Evolutionary conservation across 2,329 filamentous ascomycete species (phyloP).

Genomic region (Colletotrichum cereale): DNA sequence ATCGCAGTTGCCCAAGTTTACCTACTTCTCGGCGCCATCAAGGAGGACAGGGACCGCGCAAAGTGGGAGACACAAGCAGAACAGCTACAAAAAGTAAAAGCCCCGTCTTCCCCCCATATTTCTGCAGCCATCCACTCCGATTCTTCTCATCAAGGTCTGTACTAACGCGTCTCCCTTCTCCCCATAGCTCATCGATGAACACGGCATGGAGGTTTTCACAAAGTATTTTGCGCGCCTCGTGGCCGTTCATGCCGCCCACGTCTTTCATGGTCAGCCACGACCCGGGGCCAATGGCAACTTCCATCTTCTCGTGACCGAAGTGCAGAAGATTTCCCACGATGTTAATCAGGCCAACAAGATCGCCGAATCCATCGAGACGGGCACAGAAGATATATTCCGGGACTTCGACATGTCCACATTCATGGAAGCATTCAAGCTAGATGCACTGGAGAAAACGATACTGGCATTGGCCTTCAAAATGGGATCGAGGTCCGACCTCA

Average conservation of each 20-base stretch:
- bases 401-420: slow-evolving; percentile 98
- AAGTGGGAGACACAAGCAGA: slow-evolving; percentile 95
- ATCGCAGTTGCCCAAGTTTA: slow-evolving; percentile 97
- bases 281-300: slow-evolving; percentile 85
- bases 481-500: slow-evolving; percentile 83
- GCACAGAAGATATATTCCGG: slow-evolving; percentile 91
- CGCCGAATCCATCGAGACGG: slow-evolving; percentile 91
- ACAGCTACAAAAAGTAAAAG: slow-evolving; percentile 87
- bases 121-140: slow-evolving; percentile 10
- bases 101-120: slow-evolving; percentile 23
- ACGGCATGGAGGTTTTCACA: slow-evolving; percentile 99
- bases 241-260: slow-evolving; percentile 89
- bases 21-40: slow-evolving; percentile 92
- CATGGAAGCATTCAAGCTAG: slow-evolving; percentile 94
- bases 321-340: slow-evolving; percentile 87
- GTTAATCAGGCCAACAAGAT: slow-evolving; percentile 89
- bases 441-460: slow-evolving; percentile 87
- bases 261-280: slow-evolving; percentile 85
- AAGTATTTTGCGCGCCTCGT: slow-evolving; percentile 96
- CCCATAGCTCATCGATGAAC: slow-evolving; percentile 89
- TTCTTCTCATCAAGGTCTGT: not conserved
- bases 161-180: slow-evolving; percentile 36
- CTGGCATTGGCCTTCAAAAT: slow-evolving; percentile 90
- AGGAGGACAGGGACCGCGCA: slow-evolving; percentile 88
- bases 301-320: slow-evolving; percentile 83